Evolutionary conservation across 768 basidiomycete species (phyloP).

Genomic region (Rickenella mellea): DNA sequence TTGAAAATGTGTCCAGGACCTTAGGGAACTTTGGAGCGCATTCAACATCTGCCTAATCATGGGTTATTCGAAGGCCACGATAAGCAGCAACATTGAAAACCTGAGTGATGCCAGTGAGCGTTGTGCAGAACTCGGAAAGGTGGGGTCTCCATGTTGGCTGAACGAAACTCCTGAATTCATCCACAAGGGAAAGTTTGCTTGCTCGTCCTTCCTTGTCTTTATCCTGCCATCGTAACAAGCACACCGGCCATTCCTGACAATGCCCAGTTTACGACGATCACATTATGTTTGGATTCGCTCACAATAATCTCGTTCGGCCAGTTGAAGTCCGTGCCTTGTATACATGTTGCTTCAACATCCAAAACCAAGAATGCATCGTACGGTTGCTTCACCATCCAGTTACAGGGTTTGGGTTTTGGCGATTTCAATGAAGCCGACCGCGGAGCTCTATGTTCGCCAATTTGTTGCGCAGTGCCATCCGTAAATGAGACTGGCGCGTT

Average conservation of each 20-base stretch:
- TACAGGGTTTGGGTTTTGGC: too few relatives aligned
- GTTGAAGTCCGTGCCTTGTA: conserved; percentile 56
- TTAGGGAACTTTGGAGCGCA: conserved; percentile 64
- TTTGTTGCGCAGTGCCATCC: too few relatives aligned
- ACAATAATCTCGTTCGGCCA: conserved; percentile 97
- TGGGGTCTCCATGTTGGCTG: conserved; percentile 78
- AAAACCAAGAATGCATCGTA: conserved; percentile 80
- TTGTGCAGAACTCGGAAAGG: conserved; percentile 76
- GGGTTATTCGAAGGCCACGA: background rate
- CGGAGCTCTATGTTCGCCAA: too few relatives aligned
- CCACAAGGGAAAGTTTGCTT: conserved; percentile 54
- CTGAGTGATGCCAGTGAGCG: conserved; percentile 88
- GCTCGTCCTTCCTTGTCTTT: conserved; percentile 40
- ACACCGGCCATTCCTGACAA: conserved; percentile 84
- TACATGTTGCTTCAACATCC: conserved; percentile 85
- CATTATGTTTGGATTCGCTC: background rate
- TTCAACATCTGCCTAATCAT: conserved; percentile 69
- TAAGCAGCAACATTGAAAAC: conserved; percentile 32
- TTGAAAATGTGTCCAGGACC: conserved; percentile 51
- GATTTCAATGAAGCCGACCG: too few relatives aligned
- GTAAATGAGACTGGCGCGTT: too few relatives aligned
- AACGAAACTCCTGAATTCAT: conserved; percentile 84
- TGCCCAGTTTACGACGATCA: background rate
- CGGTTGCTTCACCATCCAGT: conserved; percentile 28
- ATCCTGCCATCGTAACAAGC: conserved; percentile 76